phyloP scores from a whole-genome alignment of 2,329 filamentous ascomycete species.

The Trichoderma gracile region DNA sequence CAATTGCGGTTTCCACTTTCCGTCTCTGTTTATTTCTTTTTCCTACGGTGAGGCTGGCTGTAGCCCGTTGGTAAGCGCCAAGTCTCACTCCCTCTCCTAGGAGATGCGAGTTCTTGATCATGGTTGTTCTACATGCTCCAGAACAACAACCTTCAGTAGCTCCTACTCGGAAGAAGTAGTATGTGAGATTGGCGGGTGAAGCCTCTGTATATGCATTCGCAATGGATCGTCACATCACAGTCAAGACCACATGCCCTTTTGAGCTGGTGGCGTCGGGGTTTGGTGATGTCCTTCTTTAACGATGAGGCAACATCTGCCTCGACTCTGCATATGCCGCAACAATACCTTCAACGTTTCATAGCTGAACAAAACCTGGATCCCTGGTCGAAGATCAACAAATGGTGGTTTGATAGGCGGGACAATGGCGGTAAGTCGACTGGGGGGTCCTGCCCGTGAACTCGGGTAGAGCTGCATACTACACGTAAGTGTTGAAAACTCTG shows the following conservation, averaged over 20 bases:
- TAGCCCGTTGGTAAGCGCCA: background rate
- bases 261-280: background rate
- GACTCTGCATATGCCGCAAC: background rate
- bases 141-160: too few relatives aligned
- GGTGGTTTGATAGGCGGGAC: background rate
- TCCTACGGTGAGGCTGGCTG: background rate
- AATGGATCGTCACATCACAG: too few relatives aligned
- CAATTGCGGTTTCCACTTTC: background rate
- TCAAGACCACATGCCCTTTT: background rate
- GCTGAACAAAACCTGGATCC: background rate
- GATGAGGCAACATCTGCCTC: background rate
- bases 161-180: too few relatives aligned
- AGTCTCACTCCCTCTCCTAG: background rate
- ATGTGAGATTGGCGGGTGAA: background rate
- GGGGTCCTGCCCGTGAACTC: background rate
- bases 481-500: background rate
- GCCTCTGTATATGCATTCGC: too few relatives aligned
- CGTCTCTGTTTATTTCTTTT: background rate
- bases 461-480: background rate
- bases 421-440: slow-evolving; percentile 4
- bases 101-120: background rate
- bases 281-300: background rate
- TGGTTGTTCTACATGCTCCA: background rate
- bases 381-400: background rate
- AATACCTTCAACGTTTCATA: background rate